phyloP scores from a whole-genome alignment of 2,329 filamentous ascomycete species.

The Dothistroma pini region DNA sequence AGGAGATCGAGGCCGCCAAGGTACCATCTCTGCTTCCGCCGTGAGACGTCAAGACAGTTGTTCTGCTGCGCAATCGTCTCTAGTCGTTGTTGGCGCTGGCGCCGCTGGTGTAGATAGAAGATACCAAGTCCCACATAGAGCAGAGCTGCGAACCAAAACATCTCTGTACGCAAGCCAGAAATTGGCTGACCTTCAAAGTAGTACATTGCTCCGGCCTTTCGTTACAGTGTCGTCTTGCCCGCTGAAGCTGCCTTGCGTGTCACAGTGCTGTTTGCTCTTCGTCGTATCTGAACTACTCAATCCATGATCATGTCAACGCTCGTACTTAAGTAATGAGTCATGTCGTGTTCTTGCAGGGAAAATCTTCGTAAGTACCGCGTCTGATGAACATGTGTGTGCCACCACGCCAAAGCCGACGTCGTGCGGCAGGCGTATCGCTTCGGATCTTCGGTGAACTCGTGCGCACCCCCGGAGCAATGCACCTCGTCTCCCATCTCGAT shows the following conservation, averaged over 20 bases:
- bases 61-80: background rate
- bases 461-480: background rate
- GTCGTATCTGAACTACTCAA: no score
- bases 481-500: no score
- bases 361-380: background rate
- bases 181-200: background rate
- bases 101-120: background rate
- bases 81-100: background rate
- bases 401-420: background rate
- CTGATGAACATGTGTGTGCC: background rate
- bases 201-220: background rate
- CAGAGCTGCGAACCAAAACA: background rate
- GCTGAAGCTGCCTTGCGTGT: no score
- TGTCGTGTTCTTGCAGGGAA: background rate
- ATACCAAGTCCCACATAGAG: background rate
- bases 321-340: background rate
- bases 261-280: no score
- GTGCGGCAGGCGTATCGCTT: background rate
- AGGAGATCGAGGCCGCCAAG: background rate
- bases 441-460: background rate
- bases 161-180: background rate
- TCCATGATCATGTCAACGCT: no score
- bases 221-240: no score
- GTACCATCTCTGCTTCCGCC: background rate
- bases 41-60: background rate